Evolutionary conservation across 345 rosid genomes (phyloP).

Genomic region (Melastoma malabathricum): DNA sequence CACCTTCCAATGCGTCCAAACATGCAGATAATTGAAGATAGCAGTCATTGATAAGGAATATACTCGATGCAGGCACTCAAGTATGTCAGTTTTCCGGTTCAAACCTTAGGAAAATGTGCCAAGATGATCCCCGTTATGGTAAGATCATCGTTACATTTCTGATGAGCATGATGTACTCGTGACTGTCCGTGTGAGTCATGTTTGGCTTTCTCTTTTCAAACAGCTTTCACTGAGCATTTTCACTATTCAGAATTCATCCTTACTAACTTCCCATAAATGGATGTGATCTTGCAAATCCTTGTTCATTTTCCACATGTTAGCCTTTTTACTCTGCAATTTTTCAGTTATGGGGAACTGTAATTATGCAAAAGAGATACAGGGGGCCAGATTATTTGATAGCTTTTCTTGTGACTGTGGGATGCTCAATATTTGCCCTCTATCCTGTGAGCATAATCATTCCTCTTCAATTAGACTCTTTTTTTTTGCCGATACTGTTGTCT

Average conservation of each 20-base stretch:
- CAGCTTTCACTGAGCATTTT: no score
- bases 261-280: neutral
- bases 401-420: conserved; percentile 78
- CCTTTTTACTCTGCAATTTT: neutral
- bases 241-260: no score
- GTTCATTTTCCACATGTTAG: conserved; percentile 1
- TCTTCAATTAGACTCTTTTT: conserved; percentile 5
- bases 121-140: conserved; percentile 99
- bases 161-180: neutral
- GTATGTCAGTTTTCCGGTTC: conserved; percentile 92
- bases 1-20: no score
- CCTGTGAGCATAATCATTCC: conserved; percentile 38
- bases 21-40: neutral
- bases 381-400: conserved; percentile 77
- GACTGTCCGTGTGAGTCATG: no score
- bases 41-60: conserved; percentile 5
- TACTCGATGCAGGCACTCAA: conserved; percentile 64
- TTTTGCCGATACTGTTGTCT: neutral
- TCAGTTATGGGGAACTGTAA: conserved; percentile 80
- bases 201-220: no score
- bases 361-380: conserved; percentile 83
- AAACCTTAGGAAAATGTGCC: conserved; percentile 89
- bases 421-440: conserved; percentile 74
- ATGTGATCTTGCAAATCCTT: neutral
- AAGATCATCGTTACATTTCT: conserved; percentile 13